A percentile compares a stretch with the other conserved stretches of the same genome.
Conservation (phyloP, 495 filamentous ascomycete species). For the Cryomyces minteri region DNA sequence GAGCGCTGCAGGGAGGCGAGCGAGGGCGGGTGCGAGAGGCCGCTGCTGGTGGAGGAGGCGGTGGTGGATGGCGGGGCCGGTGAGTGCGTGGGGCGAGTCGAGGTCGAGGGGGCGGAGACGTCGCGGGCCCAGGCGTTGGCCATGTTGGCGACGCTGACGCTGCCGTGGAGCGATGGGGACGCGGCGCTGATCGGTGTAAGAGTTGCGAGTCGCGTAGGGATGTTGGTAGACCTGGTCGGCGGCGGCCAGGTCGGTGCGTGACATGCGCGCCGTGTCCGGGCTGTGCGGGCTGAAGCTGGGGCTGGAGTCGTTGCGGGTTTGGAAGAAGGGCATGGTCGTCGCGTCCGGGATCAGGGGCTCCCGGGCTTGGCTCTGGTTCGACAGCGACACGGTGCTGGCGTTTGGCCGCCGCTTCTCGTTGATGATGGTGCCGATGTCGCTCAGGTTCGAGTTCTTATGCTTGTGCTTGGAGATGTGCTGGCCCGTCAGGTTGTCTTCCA, state of each 20-base stretch:
- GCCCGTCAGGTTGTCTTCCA: constrained; percentile 71
- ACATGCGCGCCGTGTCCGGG: constrained; percentile 3
- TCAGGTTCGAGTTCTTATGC: constrained; percentile 61
- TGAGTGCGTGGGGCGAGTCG: background rate
- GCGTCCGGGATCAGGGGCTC: constrained; percentile 35
- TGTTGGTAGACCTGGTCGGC: constrained; percentile 9
- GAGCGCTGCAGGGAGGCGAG: background rate
- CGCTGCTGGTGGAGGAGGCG: background rate
- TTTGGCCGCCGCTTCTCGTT: constrained; percentile 27
- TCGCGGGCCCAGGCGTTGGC: background rate
- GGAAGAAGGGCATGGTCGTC: constrained; percentile 54
- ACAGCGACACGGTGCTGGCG: constrained; percentile 26
- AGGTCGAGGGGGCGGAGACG: background rate
- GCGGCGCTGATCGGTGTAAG: background rate
- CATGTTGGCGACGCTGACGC: background rate
- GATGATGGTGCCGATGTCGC: constrained; percentile 28
- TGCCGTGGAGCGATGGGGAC: background rate
- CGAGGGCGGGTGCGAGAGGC: background rate
- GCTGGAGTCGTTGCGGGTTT: constrained; percentile 32
- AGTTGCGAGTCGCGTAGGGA: background rate
- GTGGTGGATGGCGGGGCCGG: too few species aligned
- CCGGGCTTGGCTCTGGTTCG: constrained; percentile 9
- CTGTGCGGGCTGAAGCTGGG: background rate
- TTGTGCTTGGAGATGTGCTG: constrained; percentile 39
- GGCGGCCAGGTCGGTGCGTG: constrained; percentile 29